These are phyloP conservation scores for Coprinopsis marcescibilis DNA, from an alignment of 768 basidiomycete species.

Conservation along the genomic window DNA sequence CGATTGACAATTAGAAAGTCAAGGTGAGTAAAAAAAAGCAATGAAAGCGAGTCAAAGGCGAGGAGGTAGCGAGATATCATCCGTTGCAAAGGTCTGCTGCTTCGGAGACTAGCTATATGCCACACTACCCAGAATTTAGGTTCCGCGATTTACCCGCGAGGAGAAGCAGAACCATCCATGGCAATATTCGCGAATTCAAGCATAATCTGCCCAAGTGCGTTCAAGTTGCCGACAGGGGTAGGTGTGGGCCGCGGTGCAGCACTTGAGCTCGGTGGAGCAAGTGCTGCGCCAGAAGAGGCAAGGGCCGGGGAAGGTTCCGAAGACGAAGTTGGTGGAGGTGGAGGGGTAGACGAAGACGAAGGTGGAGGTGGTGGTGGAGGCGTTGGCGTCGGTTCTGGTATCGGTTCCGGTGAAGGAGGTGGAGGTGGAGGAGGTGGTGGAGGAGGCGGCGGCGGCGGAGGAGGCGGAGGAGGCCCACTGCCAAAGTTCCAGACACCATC, in stretches of 20 bases:
- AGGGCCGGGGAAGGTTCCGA: not conserved
- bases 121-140: too few species aligned
- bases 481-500: slow-evolving; percentile 52
- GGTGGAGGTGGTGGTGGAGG: slow-evolving; percentile 4
- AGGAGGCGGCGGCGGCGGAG: slow-evolving; percentile 1
- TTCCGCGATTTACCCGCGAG: not conserved
- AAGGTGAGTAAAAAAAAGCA: too few species aligned
- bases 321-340: slow-evolving; percentile 9
- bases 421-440: slow-evolving; percentile 17
- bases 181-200: not conserved
- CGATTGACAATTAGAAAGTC: too few species aligned
- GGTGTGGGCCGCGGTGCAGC: not conserved
- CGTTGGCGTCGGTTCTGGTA: slow-evolving; percentile 1
- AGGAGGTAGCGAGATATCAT: too few species aligned
- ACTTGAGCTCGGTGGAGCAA: not conserved
- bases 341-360: slow-evolving; percentile 18
- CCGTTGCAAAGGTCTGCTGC: too few species aligned
- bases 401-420: slow-evolving; percentile 16
- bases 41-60: too few species aligned
- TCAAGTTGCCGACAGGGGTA: not conserved
- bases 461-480: slow-evolving; percentile 1
- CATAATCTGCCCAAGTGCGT: not conserved
- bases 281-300: not conserved
- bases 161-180: not conserved
- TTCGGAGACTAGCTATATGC: too few species aligned